Conservation (phyloP, 306 rosid genomes). For the Hylodesmum podocarpum region DNA sequence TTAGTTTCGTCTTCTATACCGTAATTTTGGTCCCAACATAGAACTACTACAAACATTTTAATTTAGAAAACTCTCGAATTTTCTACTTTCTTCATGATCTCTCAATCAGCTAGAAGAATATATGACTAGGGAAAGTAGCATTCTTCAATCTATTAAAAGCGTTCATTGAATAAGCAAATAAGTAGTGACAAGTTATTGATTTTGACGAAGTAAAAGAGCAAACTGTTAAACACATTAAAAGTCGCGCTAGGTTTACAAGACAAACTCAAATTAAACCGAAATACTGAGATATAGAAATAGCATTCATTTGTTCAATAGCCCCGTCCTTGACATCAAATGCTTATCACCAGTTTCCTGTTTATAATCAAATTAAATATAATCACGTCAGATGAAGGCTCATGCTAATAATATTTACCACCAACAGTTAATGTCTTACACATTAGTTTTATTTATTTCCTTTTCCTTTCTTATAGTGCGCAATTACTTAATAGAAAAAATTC, state of each 20-base stretch:
- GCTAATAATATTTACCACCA: background rate
- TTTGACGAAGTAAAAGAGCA: background rate
- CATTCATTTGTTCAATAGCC: conserved; percentile 58
- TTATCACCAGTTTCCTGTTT: conserved; percentile 69
- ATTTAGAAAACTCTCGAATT: too few relatives aligned
- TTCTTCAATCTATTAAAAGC: background rate
- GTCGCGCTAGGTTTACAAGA: background rate
- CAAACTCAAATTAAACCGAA: background rate
- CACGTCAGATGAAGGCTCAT: background rate
- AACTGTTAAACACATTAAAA: background rate
- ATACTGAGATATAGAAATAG: background rate
- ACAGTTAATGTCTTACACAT: background rate
- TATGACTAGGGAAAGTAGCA: background rate
- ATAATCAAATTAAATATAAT: background rate
- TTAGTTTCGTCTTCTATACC: too few relatives aligned
- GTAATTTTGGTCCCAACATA: too few relatives aligned
- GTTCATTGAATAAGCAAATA: background rate
- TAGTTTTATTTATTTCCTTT: background rate
- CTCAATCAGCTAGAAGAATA: background rate
- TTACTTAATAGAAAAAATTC: too few relatives aligned
- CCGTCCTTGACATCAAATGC: conserved; percentile 64
- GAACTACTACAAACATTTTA: too few relatives aligned
- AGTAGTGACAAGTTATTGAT: background rate
- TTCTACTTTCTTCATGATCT: too few relatives aligned
- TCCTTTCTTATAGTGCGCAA: too few relatives aligned